Conservation (phyloP, 2,329 filamentous ascomycete species). For the Chrysosporium keratinophilum region DNA sequence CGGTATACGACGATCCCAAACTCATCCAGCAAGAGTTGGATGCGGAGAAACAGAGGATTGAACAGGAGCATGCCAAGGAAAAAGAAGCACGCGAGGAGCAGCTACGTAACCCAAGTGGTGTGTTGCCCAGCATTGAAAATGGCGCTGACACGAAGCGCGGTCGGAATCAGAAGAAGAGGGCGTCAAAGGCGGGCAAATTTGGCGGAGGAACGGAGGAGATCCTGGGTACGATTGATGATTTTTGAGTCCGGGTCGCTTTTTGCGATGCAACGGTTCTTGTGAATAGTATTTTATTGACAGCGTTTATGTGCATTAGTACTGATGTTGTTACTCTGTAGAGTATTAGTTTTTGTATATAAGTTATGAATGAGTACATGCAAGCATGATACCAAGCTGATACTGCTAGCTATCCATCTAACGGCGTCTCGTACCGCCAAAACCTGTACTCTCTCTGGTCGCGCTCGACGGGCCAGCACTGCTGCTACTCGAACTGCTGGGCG, state of each 20-base stretch:
- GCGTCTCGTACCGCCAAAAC: slow-evolving; percentile 15
- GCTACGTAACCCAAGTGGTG: slow-evolving; percentile 33
- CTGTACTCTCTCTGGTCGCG: slow-evolving; percentile 14
- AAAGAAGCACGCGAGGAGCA: slow-evolving; percentile 36
- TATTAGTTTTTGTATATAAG: background rate
- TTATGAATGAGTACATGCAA: background rate
- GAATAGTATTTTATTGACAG: background rate
- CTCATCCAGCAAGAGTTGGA: slow-evolving; percentile 34
- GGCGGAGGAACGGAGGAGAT: slow-evolving; percentile 34
- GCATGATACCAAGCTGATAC: background rate
- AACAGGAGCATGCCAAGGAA: slow-evolving; percentile 38
- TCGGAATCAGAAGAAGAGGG: slow-evolving; percentile 23
- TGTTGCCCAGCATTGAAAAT: slow-evolving; percentile 27
- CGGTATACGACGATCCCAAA: slow-evolving; percentile 33
- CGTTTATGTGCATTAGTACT: background rate
- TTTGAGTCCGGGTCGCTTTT: background rate
- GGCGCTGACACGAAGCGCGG: slow-evolving; percentile 18
- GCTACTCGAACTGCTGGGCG: slow-evolving; percentile 3
- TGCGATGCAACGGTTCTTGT: background rate
- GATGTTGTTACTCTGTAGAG: background rate
- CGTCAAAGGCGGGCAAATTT: slow-evolving; percentile 18
- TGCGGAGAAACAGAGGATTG: slow-evolving; percentile 37
- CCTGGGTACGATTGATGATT: slow-evolving; percentile 30
- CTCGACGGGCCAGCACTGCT: slow-evolving; percentile 11
- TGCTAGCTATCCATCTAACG: background rate